Conservation (phyloP, 768 basidiomycete genomes). For the Trametes gibbosa region DNA sequence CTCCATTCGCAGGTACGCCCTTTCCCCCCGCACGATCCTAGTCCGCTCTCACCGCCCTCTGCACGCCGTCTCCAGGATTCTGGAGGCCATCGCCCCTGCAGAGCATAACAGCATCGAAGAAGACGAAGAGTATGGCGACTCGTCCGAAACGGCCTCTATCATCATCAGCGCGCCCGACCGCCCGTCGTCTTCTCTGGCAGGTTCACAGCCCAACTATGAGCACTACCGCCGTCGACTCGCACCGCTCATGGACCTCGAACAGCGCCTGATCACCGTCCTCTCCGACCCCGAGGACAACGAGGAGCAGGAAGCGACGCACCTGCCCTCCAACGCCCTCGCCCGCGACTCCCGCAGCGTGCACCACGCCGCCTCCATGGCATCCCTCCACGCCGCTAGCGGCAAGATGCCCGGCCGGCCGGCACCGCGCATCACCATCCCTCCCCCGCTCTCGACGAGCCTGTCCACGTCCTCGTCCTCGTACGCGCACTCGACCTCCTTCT, state of each 20-base stretch:
- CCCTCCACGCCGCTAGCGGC: conserved; percentile 4
- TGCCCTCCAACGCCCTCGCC: conserved; percentile 32
- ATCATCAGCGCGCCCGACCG: conserved; percentile 39
- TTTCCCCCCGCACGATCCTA: background rate
- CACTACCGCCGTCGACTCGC: conserved; percentile 58
- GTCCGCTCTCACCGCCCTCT: conserved; percentile 4
- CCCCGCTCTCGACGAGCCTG: conserved; percentile 1
- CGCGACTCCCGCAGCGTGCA: conserved; percentile 10
- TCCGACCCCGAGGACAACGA: conserved; percentile 68
- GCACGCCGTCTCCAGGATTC: conserved; percentile 45
- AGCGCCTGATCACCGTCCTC: conserved; percentile 62
- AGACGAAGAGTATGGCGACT: conserved; percentile 53
- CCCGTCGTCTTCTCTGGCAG: conserved; percentile 46
- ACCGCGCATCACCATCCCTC: conserved; percentile 25
- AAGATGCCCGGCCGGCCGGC: conserved; percentile 14
- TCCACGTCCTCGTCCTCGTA: conserved; percentile 21
- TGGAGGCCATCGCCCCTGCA: conserved; percentile 72
- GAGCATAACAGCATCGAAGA: conserved; percentile 54
- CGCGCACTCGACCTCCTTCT: conserved; percentile 23
- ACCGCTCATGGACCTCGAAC: conserved; percentile 70
- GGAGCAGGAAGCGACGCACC: conserved; percentile 52
- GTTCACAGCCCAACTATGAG: conserved; percentile 57
- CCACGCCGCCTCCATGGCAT: conserved; percentile 7
- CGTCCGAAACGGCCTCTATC: conserved; percentile 47
- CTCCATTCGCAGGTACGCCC: conserved; percentile 66